A percentile compares a stretch with the other conserved stretches of the same genome.
Conservation (phyloP, 116 monocot species). For the Thalassia testudinum region DNA sequence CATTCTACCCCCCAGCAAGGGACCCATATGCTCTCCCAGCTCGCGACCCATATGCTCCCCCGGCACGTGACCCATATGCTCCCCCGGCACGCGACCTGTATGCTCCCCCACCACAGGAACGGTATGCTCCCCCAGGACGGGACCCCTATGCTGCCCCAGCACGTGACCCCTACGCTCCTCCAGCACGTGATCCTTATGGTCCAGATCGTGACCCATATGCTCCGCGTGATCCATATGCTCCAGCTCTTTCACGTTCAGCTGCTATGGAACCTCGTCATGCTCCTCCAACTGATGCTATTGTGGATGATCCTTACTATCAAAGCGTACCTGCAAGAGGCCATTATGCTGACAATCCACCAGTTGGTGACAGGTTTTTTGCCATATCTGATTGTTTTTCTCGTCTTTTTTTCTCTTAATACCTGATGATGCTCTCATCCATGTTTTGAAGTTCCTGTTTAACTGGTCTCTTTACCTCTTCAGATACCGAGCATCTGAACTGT, state of each 20-base stretch:
- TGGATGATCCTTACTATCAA: constrained; percentile 10
- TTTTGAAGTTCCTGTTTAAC: too few relatives aligned
- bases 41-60: not conserved
- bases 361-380: constrained; percentile 8
- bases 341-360: not conserved
- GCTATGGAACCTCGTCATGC: not conserved
- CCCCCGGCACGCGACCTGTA: constrained; percentile 3
- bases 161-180: constrained; percentile 1
- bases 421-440: not conserved
- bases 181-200: constrained; percentile 2
- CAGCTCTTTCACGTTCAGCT: not conserved
- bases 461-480: not conserved
- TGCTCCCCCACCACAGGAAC: constrained; percentile 4
- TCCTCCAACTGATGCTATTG: not conserved
- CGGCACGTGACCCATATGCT: not conserved
- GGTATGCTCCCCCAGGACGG: constrained; percentile 1
- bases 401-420: not conserved
- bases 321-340: not conserved
- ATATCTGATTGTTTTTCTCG: not conserved
- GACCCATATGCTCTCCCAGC: not conserved
- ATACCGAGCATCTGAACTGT: not conserved
- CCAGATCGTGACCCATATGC: constrained; percentile 1
- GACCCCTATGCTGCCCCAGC: not conserved
- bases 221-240: constrained; percentile 1
- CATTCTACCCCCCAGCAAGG: not conserved